Base-by-base conservation (phyloP, 2,329 filamentous ascomycete genomes). In the Escovopsis sp. region DNA sequence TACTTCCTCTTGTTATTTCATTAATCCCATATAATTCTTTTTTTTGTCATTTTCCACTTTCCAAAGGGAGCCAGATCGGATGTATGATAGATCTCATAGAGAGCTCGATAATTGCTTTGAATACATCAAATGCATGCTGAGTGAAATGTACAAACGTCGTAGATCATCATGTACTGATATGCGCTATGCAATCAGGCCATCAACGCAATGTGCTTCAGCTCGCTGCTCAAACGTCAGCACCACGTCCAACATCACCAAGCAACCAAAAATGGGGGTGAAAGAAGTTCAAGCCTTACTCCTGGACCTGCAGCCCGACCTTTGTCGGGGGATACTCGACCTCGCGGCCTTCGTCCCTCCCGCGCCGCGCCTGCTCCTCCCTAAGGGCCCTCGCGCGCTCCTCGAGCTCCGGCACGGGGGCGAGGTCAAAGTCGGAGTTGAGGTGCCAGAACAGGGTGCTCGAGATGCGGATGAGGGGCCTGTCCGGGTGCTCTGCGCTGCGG, bases 391-490 rank as follows among this genome's bases (percentile, higher is more conserved):
- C 72, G 48, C 59, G 58, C 36, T 66, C 64, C 1, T 58, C 65
- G 33, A 76, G 60, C 41, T 55, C 56, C 1, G 69, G 67, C 36
- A 77, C 62, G 2, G 75, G 75, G 3, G 52, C 57, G 6, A 78
- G 57, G 43, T 77, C 71, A 44, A 68, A 68, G 50, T 78, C 74
- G 15, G 70, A 75, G 36, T 64, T 66, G 26, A 78, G 59, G 42
- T 77, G 74, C 69, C 72, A 78, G 60, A 78, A 78, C 44, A 77
- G 64, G 3, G 74, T 78, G 39, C 70, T 75, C 33, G 71, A 75
- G 54, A 78, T 77, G 39, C 74, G 64, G 12, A 77, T 55, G 3
- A 72, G 62, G 11, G 73, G 74, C 1, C 73, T 57, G 15, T 69
- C 66, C 0, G 72, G 69, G 10, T 59, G 50, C 36, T 67, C 58